A percentile compares a stretch with the other conserved stretches of the same genome.
Conservation (phyloP, 257 asterid species). For the Nicotiana noctiflora region DNA sequence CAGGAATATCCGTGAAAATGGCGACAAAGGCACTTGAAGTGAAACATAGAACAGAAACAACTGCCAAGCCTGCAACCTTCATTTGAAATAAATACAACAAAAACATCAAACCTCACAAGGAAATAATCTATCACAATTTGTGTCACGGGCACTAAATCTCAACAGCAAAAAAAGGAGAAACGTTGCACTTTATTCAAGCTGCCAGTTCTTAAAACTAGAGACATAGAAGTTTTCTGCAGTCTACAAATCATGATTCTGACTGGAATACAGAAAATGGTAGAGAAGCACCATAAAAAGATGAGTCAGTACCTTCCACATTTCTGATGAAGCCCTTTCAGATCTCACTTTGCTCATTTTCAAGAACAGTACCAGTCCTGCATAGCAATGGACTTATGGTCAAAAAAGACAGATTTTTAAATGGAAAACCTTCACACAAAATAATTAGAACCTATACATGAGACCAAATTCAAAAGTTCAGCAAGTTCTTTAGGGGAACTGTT, state of each 20-base stretch:
- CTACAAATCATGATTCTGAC: not conserved
- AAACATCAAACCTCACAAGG: not conserved
- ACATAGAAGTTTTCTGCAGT: not conserved
- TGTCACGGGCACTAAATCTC: not conserved
- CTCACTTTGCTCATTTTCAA: constrained; percentile 92
- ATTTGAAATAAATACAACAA: constrained; percentile 1
- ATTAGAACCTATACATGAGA: not conserved
- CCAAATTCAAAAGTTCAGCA: not conserved
- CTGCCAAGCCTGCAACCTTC: constrained; percentile 89
- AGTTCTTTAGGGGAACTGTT: not conserved
- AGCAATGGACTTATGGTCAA: not conserved
- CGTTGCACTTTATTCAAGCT: not conserved
- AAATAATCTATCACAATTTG: not conserved
- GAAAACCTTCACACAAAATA: not conserved
- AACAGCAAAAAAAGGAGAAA: not conserved
- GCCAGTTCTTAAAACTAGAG: not conserved
- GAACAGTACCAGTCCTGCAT: constrained; percentile 68
- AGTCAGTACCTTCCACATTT: constrained; percentile 73
- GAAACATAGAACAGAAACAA: constrained; percentile 79
- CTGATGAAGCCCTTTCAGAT: constrained; percentile 78
- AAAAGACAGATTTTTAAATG: not conserved
- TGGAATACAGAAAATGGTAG: constrained; percentile 7
- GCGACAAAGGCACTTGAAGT: constrained; percentile 70
- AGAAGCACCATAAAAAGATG: not conserved
- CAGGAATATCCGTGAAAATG: constrained; percentile 66